phyloP scores from a whole-genome alignment of 2,329 filamentous ascomycete species.

The Pseudonectria buxi region DNA sequence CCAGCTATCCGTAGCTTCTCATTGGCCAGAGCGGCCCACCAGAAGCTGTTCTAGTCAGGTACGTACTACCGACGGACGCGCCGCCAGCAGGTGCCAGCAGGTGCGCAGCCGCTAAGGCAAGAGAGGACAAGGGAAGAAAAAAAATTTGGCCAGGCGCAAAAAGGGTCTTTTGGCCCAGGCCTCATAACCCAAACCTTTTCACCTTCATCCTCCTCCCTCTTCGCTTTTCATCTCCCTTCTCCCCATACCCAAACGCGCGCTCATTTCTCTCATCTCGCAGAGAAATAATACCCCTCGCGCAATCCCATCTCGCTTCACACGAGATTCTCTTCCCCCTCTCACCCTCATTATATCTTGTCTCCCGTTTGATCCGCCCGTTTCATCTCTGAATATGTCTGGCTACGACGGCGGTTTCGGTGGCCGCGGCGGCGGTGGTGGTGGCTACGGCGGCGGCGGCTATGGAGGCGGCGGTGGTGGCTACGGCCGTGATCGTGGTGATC shows the following conservation, averaged over 20 bases:
- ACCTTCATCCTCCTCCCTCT: conserved; percentile 18
- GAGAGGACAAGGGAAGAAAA: conserved; percentile 17
- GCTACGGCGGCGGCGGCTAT: conserved; percentile 24
- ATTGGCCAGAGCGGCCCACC: conserved; percentile 7
- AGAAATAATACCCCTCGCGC: conserved; percentile 7
- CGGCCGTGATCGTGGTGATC: conserved; percentile 37
- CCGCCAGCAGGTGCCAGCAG: conserved; percentile 7
- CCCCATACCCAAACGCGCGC: conserved; percentile 22
- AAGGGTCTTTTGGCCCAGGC: conserved; percentile 2
- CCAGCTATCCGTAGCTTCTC: neutral
- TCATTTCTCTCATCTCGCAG: conserved; percentile 21
- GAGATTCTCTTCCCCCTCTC: conserved; percentile 3
- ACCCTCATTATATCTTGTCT: conserved; percentile 13
- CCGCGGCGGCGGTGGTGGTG: conserved; percentile 23
- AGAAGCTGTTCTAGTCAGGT: conserved; percentile 7
- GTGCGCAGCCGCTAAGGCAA: neutral
- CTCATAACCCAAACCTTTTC: conserved; percentile 18
- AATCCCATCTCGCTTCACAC: neutral
- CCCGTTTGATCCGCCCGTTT: conserved; percentile 9
- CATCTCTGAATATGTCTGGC: conserved; percentile 38
- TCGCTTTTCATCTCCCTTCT: conserved; percentile 12
- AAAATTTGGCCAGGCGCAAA: conserved; percentile 20
- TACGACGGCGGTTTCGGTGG: conserved; percentile 23
- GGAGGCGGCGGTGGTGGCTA: conserved; percentile 30
- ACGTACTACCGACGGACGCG: conserved; percentile 12